Base-by-base conservation (phyloP, 768 basidiomycete species). In the Tylopilus plumbeoviolaceoides region DNA sequence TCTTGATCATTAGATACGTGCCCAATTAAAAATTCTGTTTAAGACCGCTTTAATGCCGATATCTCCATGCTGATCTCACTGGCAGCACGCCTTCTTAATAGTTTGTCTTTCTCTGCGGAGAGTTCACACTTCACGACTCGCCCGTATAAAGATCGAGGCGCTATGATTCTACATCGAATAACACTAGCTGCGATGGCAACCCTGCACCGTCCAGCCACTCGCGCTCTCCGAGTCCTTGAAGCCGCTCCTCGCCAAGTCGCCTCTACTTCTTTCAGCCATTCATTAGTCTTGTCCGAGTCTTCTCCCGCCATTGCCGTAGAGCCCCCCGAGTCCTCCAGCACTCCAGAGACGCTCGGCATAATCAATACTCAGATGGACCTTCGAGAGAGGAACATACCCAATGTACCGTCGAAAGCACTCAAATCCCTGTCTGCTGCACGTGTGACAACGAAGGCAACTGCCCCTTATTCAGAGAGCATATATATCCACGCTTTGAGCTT, bases 361-460 rank as follows among this genome's bases (percentile, higher is more conserved):
- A 79, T 79, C 59, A 79, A 81, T 53, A 78, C 72, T 21, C 76
- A 78, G 1, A 64, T 65, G 31, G 65, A 65, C 28, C 71, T 77
- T 20, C 68, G 72, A 18, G 73, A 73, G 54, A 72, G 68, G 28
- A 66, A 59, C 53, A 54, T 60, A 48, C 52, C 68, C 59, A 44
- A 68, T 47, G 23, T 3, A 23, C 5, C 23, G 23, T 23, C 23
- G 23, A 36, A 56, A 8, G 28, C 55, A 33, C 30, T 52, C 20
- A 47, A 48, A 38, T 14, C 36, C 35, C 30, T 46, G 44, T 47
- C 54, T 27, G 44, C 41, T 12, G 23, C 47, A 43, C 54, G 31
- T 45, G 39, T 28, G 49, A 42, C 17, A 55, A 45, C 51, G 54
- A 55, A 50, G 53, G 33, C 44, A 54, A 45, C 51, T 51, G 10